Conservation (phyloP, 148 eudicot genomes). For the Amaranthus palmeri region DNA sequence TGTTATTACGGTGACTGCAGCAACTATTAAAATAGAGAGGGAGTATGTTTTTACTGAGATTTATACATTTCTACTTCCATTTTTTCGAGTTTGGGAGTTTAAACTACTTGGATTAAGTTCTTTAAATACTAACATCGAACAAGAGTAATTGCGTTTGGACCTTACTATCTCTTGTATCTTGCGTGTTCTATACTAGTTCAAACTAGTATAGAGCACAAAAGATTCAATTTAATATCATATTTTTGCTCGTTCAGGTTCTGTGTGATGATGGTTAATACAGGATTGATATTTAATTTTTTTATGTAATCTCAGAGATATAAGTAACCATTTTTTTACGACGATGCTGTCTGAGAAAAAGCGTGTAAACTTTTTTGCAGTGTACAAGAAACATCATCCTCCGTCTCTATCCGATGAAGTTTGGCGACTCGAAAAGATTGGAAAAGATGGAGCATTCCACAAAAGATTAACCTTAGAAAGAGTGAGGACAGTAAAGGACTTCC, state of each 20-base stretch:
- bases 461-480: constrained; percentile 49
- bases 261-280: background rate
- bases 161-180: too few species aligned
- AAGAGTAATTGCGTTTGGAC: too few species aligned
- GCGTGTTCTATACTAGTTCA: background rate
- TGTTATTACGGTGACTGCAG: too few species aligned
- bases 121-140: too few species aligned
- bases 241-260: background rate
- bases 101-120: too few species aligned
- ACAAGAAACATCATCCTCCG: constrained; percentile 80
- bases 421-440: constrained; percentile 65
- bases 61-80: too few species aligned
- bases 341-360: constrained; percentile 10
- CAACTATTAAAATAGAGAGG: too few species aligned
- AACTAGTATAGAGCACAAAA: background rate
- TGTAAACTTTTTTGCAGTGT: constrained; percentile 42
- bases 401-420: constrained; percentile 63
- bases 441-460: constrained; percentile 68
- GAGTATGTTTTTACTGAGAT: too few species aligned
- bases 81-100: too few species aligned
- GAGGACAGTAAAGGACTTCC: constrained; percentile 67
- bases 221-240: background rate
- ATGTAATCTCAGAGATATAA: background rate
- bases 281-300: background rate
- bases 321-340: background rate